Conservation (phyloP, 202 grass and related monocot genomes). For the Eragrostis tef region DNA sequence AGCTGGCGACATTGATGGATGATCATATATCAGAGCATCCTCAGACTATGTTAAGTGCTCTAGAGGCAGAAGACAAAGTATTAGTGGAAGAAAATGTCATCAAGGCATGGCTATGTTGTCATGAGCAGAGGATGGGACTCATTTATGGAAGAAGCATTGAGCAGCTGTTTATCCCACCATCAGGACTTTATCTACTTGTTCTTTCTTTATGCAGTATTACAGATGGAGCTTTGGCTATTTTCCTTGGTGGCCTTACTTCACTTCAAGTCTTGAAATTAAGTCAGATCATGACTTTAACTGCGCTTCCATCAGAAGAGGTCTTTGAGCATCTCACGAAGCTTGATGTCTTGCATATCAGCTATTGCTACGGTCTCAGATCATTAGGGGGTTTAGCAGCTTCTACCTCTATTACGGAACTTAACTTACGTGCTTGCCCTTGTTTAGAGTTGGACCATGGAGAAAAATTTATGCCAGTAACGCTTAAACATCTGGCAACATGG, state of each 20-base stretch:
- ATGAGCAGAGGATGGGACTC: constrained; percentile 8
- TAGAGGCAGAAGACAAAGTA: neutral
- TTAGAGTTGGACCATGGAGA: constrained; percentile 3
- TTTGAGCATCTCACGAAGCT: neutral
- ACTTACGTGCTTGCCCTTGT: neutral
- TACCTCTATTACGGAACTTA: neutral
- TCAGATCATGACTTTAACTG: constrained; percentile 19
- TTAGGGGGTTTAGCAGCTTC: constrained; percentile 28
- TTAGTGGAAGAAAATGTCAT: neutral
- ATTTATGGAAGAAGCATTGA: neutral
- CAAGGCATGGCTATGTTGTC: constrained; percentile 23
- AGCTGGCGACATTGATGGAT: neutral
- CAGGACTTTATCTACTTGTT: rapidly evolving
- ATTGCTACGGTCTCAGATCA: constrained; percentile 19
- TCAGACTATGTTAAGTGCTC: neutral
- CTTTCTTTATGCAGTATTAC: constrained; percentile 31
- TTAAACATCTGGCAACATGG: rapidly evolving
- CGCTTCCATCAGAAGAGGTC: constrained; percentile 15
- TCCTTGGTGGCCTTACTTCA: constrained; percentile 5
- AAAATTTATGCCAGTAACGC: neutral
- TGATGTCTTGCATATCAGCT: rapidly evolving
- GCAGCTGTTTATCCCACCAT: neutral
- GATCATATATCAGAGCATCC: constrained; percentile 1
- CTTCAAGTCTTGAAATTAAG: rapidly evolving
- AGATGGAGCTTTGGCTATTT: constrained; percentile 14